phyloP scores from a whole-genome alignment of 306 rosid genomes.

The Prunus mume region DNA sequence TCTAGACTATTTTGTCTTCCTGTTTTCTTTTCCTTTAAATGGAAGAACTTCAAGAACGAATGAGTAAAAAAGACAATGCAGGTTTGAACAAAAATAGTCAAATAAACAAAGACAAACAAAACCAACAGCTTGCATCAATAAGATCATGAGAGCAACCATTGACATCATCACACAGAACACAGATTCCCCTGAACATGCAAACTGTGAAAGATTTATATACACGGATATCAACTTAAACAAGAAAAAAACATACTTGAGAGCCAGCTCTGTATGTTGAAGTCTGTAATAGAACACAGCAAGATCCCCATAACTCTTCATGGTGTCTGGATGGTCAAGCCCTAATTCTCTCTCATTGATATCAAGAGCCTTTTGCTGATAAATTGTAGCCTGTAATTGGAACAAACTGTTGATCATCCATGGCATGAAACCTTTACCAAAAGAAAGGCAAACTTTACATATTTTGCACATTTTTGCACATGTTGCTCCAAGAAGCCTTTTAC shows the following conservation, averaged over 20 bases:
- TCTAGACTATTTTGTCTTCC: background rate
- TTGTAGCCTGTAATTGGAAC: slow-evolving; percentile 72
- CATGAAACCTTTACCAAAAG: slow-evolving; percentile 16
- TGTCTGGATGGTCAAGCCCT: slow-evolving; percentile 99
- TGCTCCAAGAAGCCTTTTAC: background rate
- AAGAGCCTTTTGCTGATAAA: slow-evolving; percentile 95
- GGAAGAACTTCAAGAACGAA: background rate
- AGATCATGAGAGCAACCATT: background rate
- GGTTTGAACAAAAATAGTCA: background rate
- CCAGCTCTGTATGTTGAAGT: slow-evolving; percentile 97
- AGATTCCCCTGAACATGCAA: background rate
- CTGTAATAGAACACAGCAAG: slow-evolving; percentile 98
- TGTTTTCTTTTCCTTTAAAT: background rate
- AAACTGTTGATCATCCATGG: slow-evolving; percentile 25
- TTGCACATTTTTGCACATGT: background rate
- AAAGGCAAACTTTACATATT: background rate
- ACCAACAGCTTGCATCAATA: background rate
- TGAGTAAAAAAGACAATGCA: background rate
- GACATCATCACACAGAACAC: background rate
- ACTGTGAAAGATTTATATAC: background rate
- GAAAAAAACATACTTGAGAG: slow-evolving; percentile 75
- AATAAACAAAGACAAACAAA: background rate
- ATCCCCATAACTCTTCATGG: slow-evolving; percentile 99
- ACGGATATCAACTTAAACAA: slow-evolving; percentile 13
- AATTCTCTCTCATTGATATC: slow-evolving; percentile 97